Evolutionary conservation across 2,329 filamentous ascomycete genomes (phyloP).

Genomic region (Nannizzia gypsea): DNA sequence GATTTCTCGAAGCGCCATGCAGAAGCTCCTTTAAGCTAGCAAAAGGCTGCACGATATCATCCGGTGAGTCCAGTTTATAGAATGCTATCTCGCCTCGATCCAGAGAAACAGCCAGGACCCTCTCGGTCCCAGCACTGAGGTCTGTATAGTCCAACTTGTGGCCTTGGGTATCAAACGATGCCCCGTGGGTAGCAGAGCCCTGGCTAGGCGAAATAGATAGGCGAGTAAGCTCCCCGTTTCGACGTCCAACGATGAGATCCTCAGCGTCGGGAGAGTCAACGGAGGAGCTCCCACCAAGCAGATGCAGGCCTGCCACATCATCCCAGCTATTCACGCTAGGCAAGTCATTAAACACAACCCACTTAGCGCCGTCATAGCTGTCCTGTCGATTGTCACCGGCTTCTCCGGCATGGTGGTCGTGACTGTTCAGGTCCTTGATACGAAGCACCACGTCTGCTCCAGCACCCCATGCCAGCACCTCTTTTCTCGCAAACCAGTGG

Average conservation of each 20-base stretch:
- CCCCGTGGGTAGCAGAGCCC: slow-evolving; percentile 22
- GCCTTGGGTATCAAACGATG: slow-evolving; percentile 36
- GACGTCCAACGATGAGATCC: slow-evolving; percentile 44
- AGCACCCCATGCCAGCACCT: slow-evolving; percentile 50
- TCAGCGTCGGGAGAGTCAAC: slow-evolving; percentile 27
- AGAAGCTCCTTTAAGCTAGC: slow-evolving; percentile 24
- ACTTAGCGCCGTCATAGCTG: slow-evolving; percentile 26
- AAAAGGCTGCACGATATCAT: slow-evolving; percentile 27
- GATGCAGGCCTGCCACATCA: slow-evolving; percentile 47
- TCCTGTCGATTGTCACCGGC: slow-evolving; percentile 13
- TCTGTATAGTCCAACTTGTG: slow-evolving; percentile 39
- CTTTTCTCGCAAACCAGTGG: slow-evolving; percentile 40
- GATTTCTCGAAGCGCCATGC: slow-evolving; percentile 25
- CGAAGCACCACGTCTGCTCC: slow-evolving; percentile 45
- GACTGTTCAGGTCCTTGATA: slow-evolving; percentile 34
- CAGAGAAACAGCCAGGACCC: slow-evolving; percentile 42
- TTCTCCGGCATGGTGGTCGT: slow-evolving; percentile 10
- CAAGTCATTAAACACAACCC: slow-evolving; percentile 43
- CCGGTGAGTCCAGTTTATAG: slow-evolving; percentile 31
- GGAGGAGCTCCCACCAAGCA: slow-evolving; percentile 36
- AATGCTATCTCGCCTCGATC: slow-evolving; percentile 38
- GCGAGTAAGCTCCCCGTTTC: slow-evolving; percentile 41
- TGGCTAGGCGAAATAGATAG: slow-evolving; percentile 26
- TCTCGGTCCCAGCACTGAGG: slow-evolving; percentile 29
- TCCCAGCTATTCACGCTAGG: slow-evolving; percentile 43